Percentiles rank a stretch among this genome's conserved stretches.
Conservation (phyloP, 345 rosid genomes). For the Limnanthes douglasii region DNA sequence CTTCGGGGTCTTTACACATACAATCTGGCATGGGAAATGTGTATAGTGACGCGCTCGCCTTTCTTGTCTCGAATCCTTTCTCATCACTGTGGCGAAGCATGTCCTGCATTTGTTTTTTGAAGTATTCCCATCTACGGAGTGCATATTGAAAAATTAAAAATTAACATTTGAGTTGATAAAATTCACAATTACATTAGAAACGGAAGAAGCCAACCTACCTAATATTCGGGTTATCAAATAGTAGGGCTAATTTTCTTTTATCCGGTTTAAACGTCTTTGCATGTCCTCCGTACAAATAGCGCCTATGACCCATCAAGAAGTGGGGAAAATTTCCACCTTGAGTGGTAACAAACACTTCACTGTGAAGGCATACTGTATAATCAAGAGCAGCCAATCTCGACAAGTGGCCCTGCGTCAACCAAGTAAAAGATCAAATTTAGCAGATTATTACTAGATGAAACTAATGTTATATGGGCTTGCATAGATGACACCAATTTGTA, state of each 20-base stretch:
- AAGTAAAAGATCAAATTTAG: no score
- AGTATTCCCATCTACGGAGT: constrained; percentile 57
- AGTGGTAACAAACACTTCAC: constrained; percentile 90
- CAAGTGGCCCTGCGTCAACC: constrained; percentile 59
- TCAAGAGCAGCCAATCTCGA: constrained; percentile 96
- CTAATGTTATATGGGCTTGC: no score
- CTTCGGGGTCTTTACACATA: constrained; percentile 58
- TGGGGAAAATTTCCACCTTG: constrained; percentile 99
- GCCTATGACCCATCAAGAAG: constrained; percentile 92
- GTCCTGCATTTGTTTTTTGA: constrained; percentile 65
- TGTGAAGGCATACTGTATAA: constrained; percentile 84
- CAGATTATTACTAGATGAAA: no score
- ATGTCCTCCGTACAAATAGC: constrained; percentile 80
- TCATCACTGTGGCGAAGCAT: constrained; percentile 64
- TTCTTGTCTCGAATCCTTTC: constrained; percentile 59
- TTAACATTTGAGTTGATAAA: neutral
- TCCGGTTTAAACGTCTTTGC: constrained; percentile 85
- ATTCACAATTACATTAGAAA: neutral
- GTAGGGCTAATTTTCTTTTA: constrained; percentile 72
- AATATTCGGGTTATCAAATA: constrained; percentile 67
- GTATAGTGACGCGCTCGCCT: constrained; percentile 60
- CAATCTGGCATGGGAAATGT: constrained; percentile 95
- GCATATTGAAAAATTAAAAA: neutral
- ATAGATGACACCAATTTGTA: neutral
- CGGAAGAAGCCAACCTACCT: constrained; percentile 22